phyloP scores from a whole-genome alignment of 2,329 filamentous ascomycete genomes.

The Aspergillus sp. region DNA sequence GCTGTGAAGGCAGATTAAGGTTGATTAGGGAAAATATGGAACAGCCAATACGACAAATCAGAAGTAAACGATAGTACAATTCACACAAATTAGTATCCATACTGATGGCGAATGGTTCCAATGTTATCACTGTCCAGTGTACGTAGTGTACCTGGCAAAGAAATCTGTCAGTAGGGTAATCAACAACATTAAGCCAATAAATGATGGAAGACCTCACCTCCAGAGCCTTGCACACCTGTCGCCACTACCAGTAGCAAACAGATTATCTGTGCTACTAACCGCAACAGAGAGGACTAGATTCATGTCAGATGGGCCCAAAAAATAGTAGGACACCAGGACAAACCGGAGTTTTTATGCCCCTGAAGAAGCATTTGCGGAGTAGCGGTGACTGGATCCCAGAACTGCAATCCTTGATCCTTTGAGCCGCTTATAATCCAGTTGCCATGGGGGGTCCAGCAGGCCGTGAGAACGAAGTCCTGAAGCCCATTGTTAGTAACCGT shows the following conservation, averaged over 20 bases:
- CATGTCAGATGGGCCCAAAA: conserved; percentile 13
- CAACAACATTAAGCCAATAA: too few relatives aligned
- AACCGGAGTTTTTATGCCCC: conserved; percentile 92
- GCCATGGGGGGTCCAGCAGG: conserved; percentile 92
- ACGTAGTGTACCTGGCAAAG: too few relatives aligned
- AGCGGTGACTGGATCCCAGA: conserved; percentile 94
- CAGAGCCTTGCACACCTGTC: conserved; percentile 98
- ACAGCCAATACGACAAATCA: too few relatives aligned
- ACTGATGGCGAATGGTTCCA: too few relatives aligned
- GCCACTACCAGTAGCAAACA: conserved; percentile 94
- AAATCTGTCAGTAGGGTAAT: too few relatives aligned
- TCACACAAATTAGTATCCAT: too few relatives aligned
- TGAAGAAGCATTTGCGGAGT: conserved; percentile 97
- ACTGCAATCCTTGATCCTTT: conserved; percentile 96
- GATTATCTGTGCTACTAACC: conserved; percentile 80
- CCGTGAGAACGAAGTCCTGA: conserved; percentile 92
- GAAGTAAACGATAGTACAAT: too few relatives aligned
- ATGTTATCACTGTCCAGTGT: too few relatives aligned
- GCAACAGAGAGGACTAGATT: conserved; percentile 85
- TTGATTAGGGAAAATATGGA: too few relatives aligned
- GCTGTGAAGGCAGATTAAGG: too few relatives aligned
- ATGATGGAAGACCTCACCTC: conserved; percentile 55
- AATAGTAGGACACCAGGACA: conserved; percentile 23
- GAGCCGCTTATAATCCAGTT: conserved; percentile 96
- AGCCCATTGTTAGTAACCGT: neutral